Evolutionary conservation across 2,329 filamentous ascomycete genomes (phyloP), one percentile per base, ranked within the genome.

Genomic region (Ophiocordyceps polyrhachis-furcata): DNA sequence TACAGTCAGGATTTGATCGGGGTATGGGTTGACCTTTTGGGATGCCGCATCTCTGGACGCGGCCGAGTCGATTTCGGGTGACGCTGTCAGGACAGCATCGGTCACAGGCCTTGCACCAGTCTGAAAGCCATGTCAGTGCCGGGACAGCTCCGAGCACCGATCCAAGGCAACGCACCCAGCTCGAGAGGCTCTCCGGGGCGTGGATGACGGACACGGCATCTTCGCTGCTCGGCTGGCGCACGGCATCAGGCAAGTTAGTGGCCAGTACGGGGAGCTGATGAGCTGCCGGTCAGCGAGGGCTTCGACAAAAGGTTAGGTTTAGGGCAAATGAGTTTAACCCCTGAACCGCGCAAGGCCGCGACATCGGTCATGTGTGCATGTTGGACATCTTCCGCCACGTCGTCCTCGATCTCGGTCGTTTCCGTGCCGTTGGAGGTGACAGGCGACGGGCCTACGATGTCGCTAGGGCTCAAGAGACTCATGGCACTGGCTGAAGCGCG

Each of bases 121-220:
- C 70, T 74, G 44, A 29, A 40, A 46, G 11, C 49, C 37, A 43
- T 29, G 45, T 46, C 21, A 31, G 46, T 23, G 19, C 12, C 14
- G 12, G 14, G 19, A 7, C n/a, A 40, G 20, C n/a, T 12, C 12
- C 38, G 3, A 14, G 12, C 20, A 12, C 12, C 38, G 11, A 40
- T 14, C 31, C 11, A 19, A 14, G 17, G 20, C 20, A 40, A 58
- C 74, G 57, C 60, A 91, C 84, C 74, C 91, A 93, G 52, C 75
- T 75, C 46, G 76, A 73, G 61, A 91, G 95, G 49, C 81, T 84
- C 50, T 85, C 72, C 0, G 88, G 87, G 15, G 84, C 85, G 67
- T 94, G 88, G 52, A 95, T 94, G 45, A 93, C 88, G 1, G 88
- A 95, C 44, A 85, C 73, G 21, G 86, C 81, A 52, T 88, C 85